Evolutionary conservation across 371 early-diverging fungal genomes (phyloP).

Genomic region (Syncephalis fuscata): DNA sequence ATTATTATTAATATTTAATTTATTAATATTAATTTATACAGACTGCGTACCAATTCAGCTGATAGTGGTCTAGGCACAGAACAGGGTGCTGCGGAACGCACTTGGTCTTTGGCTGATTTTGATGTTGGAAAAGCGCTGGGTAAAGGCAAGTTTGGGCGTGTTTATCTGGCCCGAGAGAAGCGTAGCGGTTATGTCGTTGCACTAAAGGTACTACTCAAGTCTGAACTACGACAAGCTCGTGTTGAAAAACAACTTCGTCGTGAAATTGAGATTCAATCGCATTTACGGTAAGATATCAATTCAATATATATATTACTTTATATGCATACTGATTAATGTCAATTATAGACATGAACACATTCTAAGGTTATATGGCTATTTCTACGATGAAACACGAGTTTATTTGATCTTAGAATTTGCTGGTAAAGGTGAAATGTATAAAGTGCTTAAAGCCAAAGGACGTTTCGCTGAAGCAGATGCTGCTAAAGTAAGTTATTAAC

Average conservation of each 20-base stretch:
- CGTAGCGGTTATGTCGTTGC: conserved; percentile 72
- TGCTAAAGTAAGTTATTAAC: conserved; percentile 33
- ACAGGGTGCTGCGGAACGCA: conserved; percentile 1
- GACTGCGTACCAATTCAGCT: neutral
- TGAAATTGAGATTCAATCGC: conserved; percentile 96
- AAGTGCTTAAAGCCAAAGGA: conserved; percentile 39
- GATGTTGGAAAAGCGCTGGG: conserved; percentile 91
- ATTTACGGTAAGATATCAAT: conserved; percentile 42
- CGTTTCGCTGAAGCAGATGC: conserved; percentile 62
- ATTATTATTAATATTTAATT: neutral
- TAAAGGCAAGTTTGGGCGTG: conserved; percentile 95
- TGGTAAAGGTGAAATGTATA: conserved; percentile 86
- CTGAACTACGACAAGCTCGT: conserved; percentile 51
- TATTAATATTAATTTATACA: no score
- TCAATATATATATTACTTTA: neutral
- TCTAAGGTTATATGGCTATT: conserved; percentile 90
- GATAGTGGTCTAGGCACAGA: neutral
- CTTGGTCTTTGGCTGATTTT: conserved; percentile 88
- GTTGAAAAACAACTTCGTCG: conserved; percentile 80
- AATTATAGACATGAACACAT: conserved; percentile 76
- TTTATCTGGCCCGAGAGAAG: conserved; percentile 90
- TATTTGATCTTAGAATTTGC: conserved; percentile 97
- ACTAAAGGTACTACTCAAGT: conserved; percentile 83
- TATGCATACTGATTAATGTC: neutral
- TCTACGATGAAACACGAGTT: conserved; percentile 83